Evolutionary conservation across 768 basidiomycete genomes (phyloP), one percentile per base, ranked within the genome.

Genomic region (Hericium coralloides): DNA sequence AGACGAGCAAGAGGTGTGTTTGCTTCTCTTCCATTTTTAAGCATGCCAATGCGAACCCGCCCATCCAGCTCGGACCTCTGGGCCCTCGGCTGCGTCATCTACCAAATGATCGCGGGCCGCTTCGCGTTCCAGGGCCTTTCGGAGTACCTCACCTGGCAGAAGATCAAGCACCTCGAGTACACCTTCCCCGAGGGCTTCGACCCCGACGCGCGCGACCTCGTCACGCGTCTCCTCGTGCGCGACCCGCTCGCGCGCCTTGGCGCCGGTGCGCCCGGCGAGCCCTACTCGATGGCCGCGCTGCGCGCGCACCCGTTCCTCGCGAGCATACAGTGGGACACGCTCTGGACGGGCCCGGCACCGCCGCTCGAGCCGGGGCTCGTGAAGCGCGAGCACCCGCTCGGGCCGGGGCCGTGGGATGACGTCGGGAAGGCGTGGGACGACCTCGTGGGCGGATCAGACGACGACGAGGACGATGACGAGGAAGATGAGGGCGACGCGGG

Each of bases 81-180:
- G 95, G 91, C 94, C 4, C 77, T 97, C 23, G 97, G 94, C 2
- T 98, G 95, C 70, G 86, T 98, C 47, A 71, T 98, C 20, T 98
- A 83, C 71, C 95, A 98, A 69, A 87, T 98, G 78, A 84, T 98
- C 53, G 82, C 88, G 12, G 95, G 95, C 39, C 82, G 82, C 43
- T 95, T 95, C 62, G 90, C 94, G 2, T 99, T 99, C 74, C 82
- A 89, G 60, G 94, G 88, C 4, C 76, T 85, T 6, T 93, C 94
- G 0, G 92, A 98, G 58, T 98, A 95, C 66, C 81, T 97, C 58
- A 97, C 89, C 36, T 95, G 93, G 81, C 87, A 97, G 67, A 93
- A 92, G 73, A 91, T 98, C 72, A 89, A 94, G 71, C 79, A 83
- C 48, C 75, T 90, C 49, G 88, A 95, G 48, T 98, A 93, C 72